Percentiles rank a stretch among this genome's conserved stretches.
These are phyloP conservation scores for Malassezia equina DNA, from an alignment of 1,284 basidiomycete genomes.

Conservation along the genomic window DNA sequence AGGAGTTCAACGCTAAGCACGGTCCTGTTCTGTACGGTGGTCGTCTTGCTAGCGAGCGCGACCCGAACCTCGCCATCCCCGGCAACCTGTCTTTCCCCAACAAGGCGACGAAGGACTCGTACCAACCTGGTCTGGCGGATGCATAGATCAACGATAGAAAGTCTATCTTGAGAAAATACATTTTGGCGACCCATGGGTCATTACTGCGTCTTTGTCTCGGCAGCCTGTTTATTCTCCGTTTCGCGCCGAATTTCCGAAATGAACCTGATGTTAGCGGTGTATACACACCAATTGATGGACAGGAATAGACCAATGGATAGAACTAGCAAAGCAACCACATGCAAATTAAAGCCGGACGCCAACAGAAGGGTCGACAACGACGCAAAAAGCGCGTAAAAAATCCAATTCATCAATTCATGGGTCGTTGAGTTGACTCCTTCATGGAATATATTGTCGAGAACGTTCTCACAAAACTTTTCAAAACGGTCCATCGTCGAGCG, in stretches of 20 bases:
- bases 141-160: not conserved
- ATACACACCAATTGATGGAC: conserved; percentile 47
- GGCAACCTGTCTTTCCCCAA: conserved; percentile 59
- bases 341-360: conserved; percentile 43
- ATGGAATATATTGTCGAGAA: conserved; percentile 36
- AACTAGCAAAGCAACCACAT: conserved; percentile 45
- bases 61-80: conserved; percentile 65
- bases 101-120: conserved; percentile 10
- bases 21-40: conserved; percentile 86
- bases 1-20: conserved; percentile 64
- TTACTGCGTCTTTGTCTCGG: not conserved
- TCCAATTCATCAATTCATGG: conserved; percentile 44
- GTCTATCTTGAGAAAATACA: not conserved
- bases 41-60: conserved; percentile 60
- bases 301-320: conserved; percentile 44
- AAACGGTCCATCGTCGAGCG: not conserved
- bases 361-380: conserved; percentile 40
- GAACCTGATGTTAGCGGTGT: conserved; percentile 3
- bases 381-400: conserved; percentile 48
- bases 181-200: not conserved
- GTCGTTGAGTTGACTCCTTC: conserved; percentile 38
- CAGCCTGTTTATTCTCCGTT: not conserved
- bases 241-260: conserved; percentile 5
- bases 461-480: conserved; percentile 17
- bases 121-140: conserved; percentile 3